Evolutionary conservation across 2,329 filamentous ascomycete genomes (phyloP), one percentile per base, ranked within the genome.

Genomic region (Fusarium praegraminearum): DNA sequence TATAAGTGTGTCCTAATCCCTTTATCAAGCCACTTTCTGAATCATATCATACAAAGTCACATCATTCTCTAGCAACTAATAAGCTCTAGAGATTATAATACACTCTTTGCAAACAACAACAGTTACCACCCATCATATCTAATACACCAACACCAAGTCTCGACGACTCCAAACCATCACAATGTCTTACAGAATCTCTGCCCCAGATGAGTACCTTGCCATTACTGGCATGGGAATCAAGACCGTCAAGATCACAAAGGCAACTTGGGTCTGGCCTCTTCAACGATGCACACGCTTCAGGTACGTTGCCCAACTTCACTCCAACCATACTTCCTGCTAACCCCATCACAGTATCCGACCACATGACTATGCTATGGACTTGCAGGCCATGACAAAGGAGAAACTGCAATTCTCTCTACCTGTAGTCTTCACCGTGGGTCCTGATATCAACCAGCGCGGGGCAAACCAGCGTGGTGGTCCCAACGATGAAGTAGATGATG

Each of bases 311-410:
- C 4, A 1, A 7, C 13, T 28, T 24, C 24, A 3, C 4, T 16
- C 13, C 2, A 33, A 18, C 30, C 5, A 12, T 40, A 4, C 10
- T 12, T 4, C 13, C 15, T 18, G 0, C 70, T 73, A 53, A 74
- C 40, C 8, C 24, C 2, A 33, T 4, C 2, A 6, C 11, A 87
- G 84, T 66, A 89, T 92, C 74, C 90, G 90, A 70, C 91, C 91
- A 0, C 92, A 93, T 76, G 93, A 97, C 80, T 95, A 96, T 80
- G 88, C 87, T 62, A 92, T 97, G 85, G 89, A 90, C 59, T 83
- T 97, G 3, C 92, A 94, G 77, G 93, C 93, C 59, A 97, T 97
- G 93, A 97, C 93, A 20, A 89, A 90, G 73, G 93, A 97, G 82
- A 97, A 97, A 79, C 85, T 96, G 5, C 91, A 94, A 69, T 94